phyloP scores from a whole-genome alignment of 768 basidiomycete species.

The Pleurotus pulmonarius region DNA sequence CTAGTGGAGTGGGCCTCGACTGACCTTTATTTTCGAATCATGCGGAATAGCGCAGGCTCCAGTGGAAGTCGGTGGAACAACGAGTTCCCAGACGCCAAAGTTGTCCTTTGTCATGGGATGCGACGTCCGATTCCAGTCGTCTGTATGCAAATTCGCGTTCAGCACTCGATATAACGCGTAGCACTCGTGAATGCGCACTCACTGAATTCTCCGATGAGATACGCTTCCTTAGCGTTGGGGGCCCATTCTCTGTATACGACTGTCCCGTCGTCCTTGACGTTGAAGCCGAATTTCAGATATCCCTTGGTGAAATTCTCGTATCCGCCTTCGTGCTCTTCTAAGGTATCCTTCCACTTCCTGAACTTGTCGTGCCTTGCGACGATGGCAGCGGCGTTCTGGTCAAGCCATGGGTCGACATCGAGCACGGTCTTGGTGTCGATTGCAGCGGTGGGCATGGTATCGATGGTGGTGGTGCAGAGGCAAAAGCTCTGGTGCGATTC shows the following conservation, averaged over 20 bases:
- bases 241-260: conserved; percentile 96
- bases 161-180: conserved; percentile 4
- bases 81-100: conserved; percentile 90
- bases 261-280: conserved; percentile 59
- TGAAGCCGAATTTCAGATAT: conserved; percentile 77
- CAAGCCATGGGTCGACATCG: conserved; percentile 69
- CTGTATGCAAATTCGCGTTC: conserved; percentile 32
- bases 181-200: conserved; percentile 28
- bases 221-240: conserved; percentile 79
- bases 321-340: conserved; percentile 81
- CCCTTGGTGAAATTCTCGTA: conserved; percentile 77
- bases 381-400: conserved; percentile 68
- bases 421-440: conserved; percentile 58
- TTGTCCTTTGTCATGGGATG: conserved; percentile 83
- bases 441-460: conserved; percentile 37
- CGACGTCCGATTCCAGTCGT: conserved; percentile 81
- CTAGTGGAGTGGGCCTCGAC: conserved; percentile 11
- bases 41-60: conserved; percentile 87
- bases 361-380: conserved; percentile 64
- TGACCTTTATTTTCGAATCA: conserved; percentile 91
- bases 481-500: conserved; percentile 7
- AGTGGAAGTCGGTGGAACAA: conserved; percentile 57
- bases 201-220: conserved; percentile 97
- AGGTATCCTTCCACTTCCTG: conserved; percentile 71
- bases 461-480: conserved; percentile 16